These are phyloP conservation scores for Isoetes engelmannii DNA, from an alignment of 83 land plant genomes.

Conservation along the genomic window DNA sequence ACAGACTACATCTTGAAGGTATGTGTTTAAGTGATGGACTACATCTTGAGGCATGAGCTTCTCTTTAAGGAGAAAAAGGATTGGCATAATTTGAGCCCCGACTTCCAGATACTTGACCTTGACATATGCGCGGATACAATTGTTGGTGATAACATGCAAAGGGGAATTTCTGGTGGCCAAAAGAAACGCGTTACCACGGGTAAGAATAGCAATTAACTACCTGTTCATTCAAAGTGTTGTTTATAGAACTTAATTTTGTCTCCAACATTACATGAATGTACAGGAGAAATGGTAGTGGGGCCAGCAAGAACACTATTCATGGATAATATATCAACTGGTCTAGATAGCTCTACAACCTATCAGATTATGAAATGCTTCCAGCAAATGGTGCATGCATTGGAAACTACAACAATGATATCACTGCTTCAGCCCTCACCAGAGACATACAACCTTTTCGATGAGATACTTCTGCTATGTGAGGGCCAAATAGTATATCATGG, in stretches of 20 bases:
- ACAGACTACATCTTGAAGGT: constrained; percentile 26
- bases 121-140: constrained; percentile 20
- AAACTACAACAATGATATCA: constrained; percentile 21
- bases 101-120: constrained; percentile 18
- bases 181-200: constrained; percentile 27
- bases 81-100: not conserved
- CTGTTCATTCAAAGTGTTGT: not conserved
- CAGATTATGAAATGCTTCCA: constrained; percentile 21
- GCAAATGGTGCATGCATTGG: constrained; percentile 16
- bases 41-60: not conserved
- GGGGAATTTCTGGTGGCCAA: constrained; percentile 28
- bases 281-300: constrained; percentile 29
- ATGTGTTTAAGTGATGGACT: not conserved
- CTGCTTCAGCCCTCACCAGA: constrained; percentile 27
- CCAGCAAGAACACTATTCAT: constrained; percentile 22
- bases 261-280: not conserved
- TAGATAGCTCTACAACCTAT: constrained; percentile 24
- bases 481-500: constrained; percentile 10
- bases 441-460: constrained; percentile 23
- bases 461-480: constrained; percentile 5
- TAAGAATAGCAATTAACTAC: not conserved
- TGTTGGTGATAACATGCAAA: constrained; percentile 21
- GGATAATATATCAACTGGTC: constrained; percentile 26
- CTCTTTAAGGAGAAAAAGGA: not conserved
- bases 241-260: not conserved